A percentile compares a stretch with the other conserved stretches of the same genome.
These are phyloP conservation scores for Akanthomyces dipterigenus DNA, from an alignment of 2,329 filamentous ascomycete species.

Conservation along the genomic window DNA sequence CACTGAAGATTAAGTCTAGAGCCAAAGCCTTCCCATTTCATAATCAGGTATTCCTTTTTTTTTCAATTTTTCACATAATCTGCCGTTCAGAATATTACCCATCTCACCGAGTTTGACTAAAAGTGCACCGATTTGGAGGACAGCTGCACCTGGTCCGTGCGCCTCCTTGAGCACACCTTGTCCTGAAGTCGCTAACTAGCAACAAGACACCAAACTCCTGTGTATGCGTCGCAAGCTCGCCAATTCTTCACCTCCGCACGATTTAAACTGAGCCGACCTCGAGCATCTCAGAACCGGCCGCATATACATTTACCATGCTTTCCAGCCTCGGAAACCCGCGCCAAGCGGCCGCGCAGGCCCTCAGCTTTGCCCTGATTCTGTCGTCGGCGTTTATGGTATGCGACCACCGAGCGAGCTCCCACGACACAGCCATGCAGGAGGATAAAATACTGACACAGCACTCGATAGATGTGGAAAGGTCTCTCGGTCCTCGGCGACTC, in stretches of 20 bases:
- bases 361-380: conserved; percentile 87
- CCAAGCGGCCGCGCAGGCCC: conserved; percentile 71
- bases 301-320: conserved; percentile 47
- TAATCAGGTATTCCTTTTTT: neutral
- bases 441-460: conserved; percentile 14
- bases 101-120: no score
- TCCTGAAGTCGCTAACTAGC: conserved; percentile 1
- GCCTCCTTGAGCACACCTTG: conserved; percentile 12
- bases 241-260: neutral
- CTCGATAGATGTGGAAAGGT: conserved; percentile 69
- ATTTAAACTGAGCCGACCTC: neutral
- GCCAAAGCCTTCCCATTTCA: no score
- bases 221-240: neutral
- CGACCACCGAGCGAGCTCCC: neutral
- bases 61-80: neutral
- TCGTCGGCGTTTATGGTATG: conserved; percentile 83
- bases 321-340: conserved; percentile 66
- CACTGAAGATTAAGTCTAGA: neutral
- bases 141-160: conserved; percentile 12
- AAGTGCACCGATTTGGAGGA: no score
- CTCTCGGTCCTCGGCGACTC: conserved; percentile 73
- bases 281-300: neutral
- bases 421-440: neutral
- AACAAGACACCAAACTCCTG: neutral
- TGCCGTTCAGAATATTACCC: no score